These are phyloP conservation scores for Tricladium varicosporioides DNA, from an alignment of 2,329 filamentous ascomycete species.

Conservation along the genomic window DNA sequence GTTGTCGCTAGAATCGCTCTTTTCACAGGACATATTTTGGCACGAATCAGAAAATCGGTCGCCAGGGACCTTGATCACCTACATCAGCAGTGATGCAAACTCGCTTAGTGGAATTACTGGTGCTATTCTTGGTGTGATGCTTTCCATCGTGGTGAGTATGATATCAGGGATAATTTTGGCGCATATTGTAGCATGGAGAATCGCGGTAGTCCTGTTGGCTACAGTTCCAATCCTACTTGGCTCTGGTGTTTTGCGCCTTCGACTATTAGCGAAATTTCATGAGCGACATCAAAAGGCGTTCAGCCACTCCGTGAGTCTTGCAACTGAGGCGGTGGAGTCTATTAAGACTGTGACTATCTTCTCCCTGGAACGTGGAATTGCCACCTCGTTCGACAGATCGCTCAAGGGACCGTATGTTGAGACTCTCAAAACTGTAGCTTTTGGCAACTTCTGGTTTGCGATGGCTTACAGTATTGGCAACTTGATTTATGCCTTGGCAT, in stretches of 20 bases:
- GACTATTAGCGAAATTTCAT: slow-evolving; percentile 60
- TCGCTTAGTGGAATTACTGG: slow-evolving; percentile 67
- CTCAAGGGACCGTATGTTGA: slow-evolving; percentile 52
- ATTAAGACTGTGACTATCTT: slow-evolving; percentile 59
- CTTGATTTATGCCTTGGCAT: slow-evolving; percentile 70
- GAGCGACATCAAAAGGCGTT: slow-evolving; percentile 64
- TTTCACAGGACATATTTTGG: slow-evolving; percentile 67
- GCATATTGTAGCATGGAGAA: slow-evolving; percentile 72
- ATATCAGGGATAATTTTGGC: slow-evolving; percentile 65
- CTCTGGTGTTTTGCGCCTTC: slow-evolving; percentile 52
- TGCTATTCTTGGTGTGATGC: slow-evolving; percentile 65
- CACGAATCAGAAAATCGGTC: slow-evolving; percentile 65
- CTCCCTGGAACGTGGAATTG: slow-evolving; percentile 52
- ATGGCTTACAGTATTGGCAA: slow-evolving; percentile 60
- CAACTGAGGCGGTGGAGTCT: slow-evolving; percentile 65
- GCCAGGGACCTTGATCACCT: slow-evolving; percentile 60
- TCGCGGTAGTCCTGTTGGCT: slow-evolving; percentile 53
- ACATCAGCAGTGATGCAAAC: slow-evolving; percentile 68
- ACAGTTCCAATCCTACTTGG: slow-evolving; percentile 62
- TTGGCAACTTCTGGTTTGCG: slow-evolving; percentile 50
- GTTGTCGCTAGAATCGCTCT: slow-evolving; percentile 52
- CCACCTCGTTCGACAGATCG: slow-evolving; percentile 53
- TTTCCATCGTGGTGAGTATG: slow-evolving; percentile 67
- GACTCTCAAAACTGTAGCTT: slow-evolving; percentile 44
- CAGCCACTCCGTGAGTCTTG: slow-evolving; percentile 53